Evolutionary conservation across 176 grass and related monocot species (phyloP), one percentile per base, ranked within the genome.

Genomic region (Guadua angustifolia): DNA sequence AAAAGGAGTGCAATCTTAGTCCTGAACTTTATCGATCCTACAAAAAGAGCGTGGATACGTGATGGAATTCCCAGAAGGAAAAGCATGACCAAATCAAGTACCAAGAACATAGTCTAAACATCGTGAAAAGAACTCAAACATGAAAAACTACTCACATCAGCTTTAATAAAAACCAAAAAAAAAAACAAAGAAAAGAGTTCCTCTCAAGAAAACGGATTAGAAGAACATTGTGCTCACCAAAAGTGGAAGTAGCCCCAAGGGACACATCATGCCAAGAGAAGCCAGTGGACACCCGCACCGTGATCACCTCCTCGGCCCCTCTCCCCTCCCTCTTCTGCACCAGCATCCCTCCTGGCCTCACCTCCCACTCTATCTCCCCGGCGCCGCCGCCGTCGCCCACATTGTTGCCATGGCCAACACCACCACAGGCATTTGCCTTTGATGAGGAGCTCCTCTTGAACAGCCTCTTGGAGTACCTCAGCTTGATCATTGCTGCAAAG

Each of bases 291-390:
- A 99, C 88, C 80, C 93, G 90, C 63, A 95, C 89, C 1, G 45
- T 24, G 78, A 99, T 89, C 72, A 91, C 63, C 81, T 92, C 96
- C 67, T 89, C 86, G 13, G 29, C 77, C 2, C 78, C 78, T 55
- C 79, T 90, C 29, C 85, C 83, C 13, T 82, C 88, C 55, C 96
- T 95, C 89, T 99, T 99, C 91, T 95, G 93, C 80, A 99, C 96
- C 65, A 99, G 93, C 96, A 99, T 99, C 29, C 96, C 96, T 74
- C 93, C 96, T 0, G 93, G 96, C 71, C 93, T 83, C 84, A 99
- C 33, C 86, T 99, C 96, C 91, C 96, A 99, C 73, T 94, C 83
- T 42, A 99, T 99, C 77, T 99, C 85, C 52, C 69, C 69, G 3
- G 80, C 63, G 3, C 72, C 35, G 5, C 39, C 33, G 45, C 32